Base-by-base conservation (phyloP, 805 yeast species). In the Kodamaea neixiangensis region DNA sequence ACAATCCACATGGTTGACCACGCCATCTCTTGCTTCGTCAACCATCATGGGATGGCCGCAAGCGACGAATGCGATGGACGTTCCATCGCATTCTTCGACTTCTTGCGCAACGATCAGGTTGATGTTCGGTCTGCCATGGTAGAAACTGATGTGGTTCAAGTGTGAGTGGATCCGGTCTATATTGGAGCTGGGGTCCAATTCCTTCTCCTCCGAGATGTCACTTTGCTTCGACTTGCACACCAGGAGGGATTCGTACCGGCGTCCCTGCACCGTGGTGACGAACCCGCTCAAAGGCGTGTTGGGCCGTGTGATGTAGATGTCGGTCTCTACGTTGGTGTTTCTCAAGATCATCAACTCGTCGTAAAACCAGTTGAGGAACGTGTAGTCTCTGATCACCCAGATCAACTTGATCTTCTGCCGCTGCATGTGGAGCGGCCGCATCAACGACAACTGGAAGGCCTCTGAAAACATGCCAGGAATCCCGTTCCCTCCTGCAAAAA, bases 11-110 rank as follows among this genome's bases (percentile, higher is more conserved):
- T 77, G 63, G 39, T 69, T 55, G 0, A 78, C 71, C 3, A 83
- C 77, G 3, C 76, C 63, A 37, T 69, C 61, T 60, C 93, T 75
- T 17, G 83, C 56, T 2, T 69, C 75, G 59, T 85, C 91, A 56
- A 76, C 83, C 77, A 84, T 77, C 4, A 64, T 48, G 14, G 81
- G 77, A 44, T 85, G 87, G 5, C 90, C 91, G 69, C 91, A 86
- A 13, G 80, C 71, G 37, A 84, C 69, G 39, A 86, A 74, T 0
- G 80, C 79, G 11, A 47, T 47, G 4, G 49, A 46, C 3, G 44
- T 21, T 3, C 50, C 50, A n/a, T 40, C 50, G 18, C 46, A 66
- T 18, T 66, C 66, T 7, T 65, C 58, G 3, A 77, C 62, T 43
- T 73, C 77, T 1, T 64, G 51, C 3, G 56, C 50, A 0, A 83